These are phyloP conservation scores for Colletotrichum sansevieriae DNA, from an alignment of 2,329 filamentous ascomycete genomes.

Conservation along the genomic window DNA sequence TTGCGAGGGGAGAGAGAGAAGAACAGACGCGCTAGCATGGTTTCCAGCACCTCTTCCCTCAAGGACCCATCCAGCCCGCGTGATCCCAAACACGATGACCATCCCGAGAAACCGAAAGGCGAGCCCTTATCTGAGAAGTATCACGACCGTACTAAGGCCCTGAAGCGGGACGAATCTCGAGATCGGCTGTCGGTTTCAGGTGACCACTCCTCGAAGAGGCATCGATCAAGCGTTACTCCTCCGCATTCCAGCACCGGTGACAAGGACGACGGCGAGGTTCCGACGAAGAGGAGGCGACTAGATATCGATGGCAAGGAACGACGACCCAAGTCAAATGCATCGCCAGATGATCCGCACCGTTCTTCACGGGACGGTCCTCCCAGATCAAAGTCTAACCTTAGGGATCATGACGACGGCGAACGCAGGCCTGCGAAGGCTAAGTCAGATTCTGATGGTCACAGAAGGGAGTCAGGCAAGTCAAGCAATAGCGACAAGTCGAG, in stretches of 20 bases:
- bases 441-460: conserved; percentile 53
- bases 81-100: conserved; percentile 64
- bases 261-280: conserved; percentile 65
- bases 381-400: conserved; percentile 50
- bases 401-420: conserved; percentile 58
- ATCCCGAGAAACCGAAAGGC: conserved; percentile 60
- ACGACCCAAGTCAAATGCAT: conserved; percentile 57
- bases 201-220: conserved; percentile 69
- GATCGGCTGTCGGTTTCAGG: conserved; percentile 65
- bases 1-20: conserved; percentile 70
- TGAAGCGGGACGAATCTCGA: conserved; percentile 72
- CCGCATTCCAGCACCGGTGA: conserved; percentile 65
- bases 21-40: conserved; percentile 70
- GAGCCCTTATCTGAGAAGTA: conserved; percentile 65
- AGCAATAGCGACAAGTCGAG: conserved; percentile 59
- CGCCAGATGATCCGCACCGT: conserved; percentile 59
- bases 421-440: conserved; percentile 49
- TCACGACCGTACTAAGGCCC: conserved; percentile 70
- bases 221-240: conserved; percentile 70
- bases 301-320: conserved; percentile 67
- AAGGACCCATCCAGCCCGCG: conserved; percentile 67
- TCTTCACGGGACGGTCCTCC: conserved; percentile 31
- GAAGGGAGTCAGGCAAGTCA: conserved; percentile 58
- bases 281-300: conserved; percentile 69
- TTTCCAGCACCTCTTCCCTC: conserved; percentile 65